Evolutionary conservation across 2,329 filamentous ascomycete genomes (phyloP), one percentile per base, ranked within the genome.

Genomic region (Fusarium sp.): DNA sequence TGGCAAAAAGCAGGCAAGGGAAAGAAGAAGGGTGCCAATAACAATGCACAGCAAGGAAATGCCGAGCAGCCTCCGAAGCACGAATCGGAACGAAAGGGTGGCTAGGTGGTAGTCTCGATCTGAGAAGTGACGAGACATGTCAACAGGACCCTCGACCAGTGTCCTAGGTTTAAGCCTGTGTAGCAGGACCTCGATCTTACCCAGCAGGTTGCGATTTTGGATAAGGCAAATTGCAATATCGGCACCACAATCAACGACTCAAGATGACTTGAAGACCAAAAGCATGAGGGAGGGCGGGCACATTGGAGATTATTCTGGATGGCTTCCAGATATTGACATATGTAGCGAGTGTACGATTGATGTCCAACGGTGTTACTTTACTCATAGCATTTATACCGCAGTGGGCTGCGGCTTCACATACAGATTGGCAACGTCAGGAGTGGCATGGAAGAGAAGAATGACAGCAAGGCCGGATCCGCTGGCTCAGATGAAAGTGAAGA

Each of bases 81-180:
- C 57, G 86, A 87, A 15, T 86, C 85, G 4, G 89, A 91, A 65
- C 86, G 89, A 64, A 91, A 91, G 74, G 89, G 89, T 4, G 89
- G 89, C 52, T 91, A 62, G 59, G 37, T 20, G 15, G 35, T 42
- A 17, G 18, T 68, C 56, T 70, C 62, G 56, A 67, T 67, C 67
- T 69, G 67, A 69, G 52, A 70, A 71, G 67, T 30, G 68, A 67
- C 64, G 64, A 68, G 64, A 52, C 42, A 56, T 27, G 44, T 50
- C 61, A 30, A 44, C 20, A 26, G 26, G 14, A 20, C 46, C 37
- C 23, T 57, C 33, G 41, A 55, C 18, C 27, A 40, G 38, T 49
- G 41, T 49, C 42, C n/a, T 33, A n/a, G 48, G 27, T 55, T 54
- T 33, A 58, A 53, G 26, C 44, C 37, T 40, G 40, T 44, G 56